Evolutionary conservation across 2,329 filamentous ascomycete genomes (phyloP).

Genomic region (Aspergillus floridensis): DNA sequence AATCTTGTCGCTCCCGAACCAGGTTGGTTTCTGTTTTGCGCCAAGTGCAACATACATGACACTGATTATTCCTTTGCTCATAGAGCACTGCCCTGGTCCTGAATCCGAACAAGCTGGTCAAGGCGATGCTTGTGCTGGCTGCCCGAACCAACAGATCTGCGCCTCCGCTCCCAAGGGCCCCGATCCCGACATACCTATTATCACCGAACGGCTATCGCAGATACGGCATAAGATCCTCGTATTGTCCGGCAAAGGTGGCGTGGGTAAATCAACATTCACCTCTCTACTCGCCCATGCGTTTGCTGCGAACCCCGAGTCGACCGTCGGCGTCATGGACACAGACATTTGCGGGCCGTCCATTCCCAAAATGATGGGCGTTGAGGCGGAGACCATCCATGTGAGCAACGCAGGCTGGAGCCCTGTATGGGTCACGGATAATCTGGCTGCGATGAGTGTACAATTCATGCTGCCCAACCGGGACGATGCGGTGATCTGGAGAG

Average conservation of each 20-base stretch:
- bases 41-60: not conserved
- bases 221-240: slow-evolving; percentile 92
- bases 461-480: slow-evolving; percentile 95
- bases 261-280: slow-evolving; percentile 94
- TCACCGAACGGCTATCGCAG: slow-evolving; percentile 74
- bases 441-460: slow-evolving; percentile 95
- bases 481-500: slow-evolving; percentile 95
- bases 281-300: slow-evolving; percentile 86
- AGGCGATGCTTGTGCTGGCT: slow-evolving; percentile 84
- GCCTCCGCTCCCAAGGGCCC: slow-evolving; percentile 91
- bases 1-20: slow-evolving; percentile 91
- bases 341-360: slow-evolving; percentile 96
- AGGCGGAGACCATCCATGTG: slow-evolving; percentile 88
- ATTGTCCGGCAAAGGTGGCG: slow-evolving; percentile 90
- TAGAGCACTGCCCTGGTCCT: slow-evolving; percentile 87
- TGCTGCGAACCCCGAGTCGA: slow-evolving; percentile 71
- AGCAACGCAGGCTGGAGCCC: slow-evolving; percentile 88
- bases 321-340: slow-evolving; percentile 94
- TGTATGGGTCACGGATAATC: slow-evolving; percentile 91
- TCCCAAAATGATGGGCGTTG: slow-evolving; percentile 98
- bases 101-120: slow-evolving; percentile 55
- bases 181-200: slow-evolving; percentile 87
- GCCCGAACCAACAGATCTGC: slow-evolving; percentile 94
- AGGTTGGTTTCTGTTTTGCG: slow-evolving; percentile 41
- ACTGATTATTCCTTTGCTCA: slow-evolving; percentile 5